phyloP scores from a whole-genome alignment of 257 asterid species.

The Gynochthodes officinalis region DNA sequence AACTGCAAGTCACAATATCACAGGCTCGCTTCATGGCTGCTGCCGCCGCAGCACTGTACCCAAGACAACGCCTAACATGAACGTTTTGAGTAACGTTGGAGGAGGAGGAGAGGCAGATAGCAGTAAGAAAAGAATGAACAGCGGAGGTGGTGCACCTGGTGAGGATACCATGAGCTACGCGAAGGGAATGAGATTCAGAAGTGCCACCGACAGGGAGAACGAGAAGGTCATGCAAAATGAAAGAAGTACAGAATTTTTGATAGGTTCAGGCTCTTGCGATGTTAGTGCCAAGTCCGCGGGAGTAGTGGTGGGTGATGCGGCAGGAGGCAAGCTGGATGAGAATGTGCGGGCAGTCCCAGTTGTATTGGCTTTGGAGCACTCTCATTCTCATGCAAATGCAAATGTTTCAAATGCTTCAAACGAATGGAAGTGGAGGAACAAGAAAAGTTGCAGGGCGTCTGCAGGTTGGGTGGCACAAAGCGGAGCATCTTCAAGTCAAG shows the following conservation, averaged over 20 bases:
- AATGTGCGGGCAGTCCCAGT: slow-evolving; percentile 55
- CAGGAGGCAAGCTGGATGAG: slow-evolving; percentile 16
- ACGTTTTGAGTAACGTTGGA: slow-evolving; percentile 18
- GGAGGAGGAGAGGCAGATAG: slow-evolving; percentile 21
- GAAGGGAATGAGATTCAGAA: background rate
- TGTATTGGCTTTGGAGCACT: slow-evolving; percentile 62
- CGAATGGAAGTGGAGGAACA: slow-evolving; percentile 46
- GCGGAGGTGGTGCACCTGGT: background rate
- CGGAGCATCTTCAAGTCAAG: background rate
- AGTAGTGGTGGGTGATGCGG: slow-evolving; percentile 4
- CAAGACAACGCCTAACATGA: slow-evolving; percentile 15
- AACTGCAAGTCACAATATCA: background rate
- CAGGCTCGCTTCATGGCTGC: slow-evolving; percentile 15
- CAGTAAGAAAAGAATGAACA: background rate
- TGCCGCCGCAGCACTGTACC: slow-evolving; percentile 20
- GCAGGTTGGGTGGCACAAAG: background rate
- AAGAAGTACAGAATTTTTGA: background rate
- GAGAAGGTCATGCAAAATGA: background rate
- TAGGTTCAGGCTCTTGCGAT: background rate
- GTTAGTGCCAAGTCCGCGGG: slow-evolving; percentile 1
- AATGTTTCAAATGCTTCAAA: slow-evolving; percentile 6
- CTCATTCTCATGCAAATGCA: slow-evolving; percentile 19
- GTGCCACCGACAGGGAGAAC: slow-evolving; percentile 5
- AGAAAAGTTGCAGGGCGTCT: slow-evolving; percentile 27
- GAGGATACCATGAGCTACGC: slow-evolving; percentile 13